These are phyloP conservation scores for Rhododendron molle DNA, from an alignment of 148 eudicot species.

Conservation along the genomic window DNA sequence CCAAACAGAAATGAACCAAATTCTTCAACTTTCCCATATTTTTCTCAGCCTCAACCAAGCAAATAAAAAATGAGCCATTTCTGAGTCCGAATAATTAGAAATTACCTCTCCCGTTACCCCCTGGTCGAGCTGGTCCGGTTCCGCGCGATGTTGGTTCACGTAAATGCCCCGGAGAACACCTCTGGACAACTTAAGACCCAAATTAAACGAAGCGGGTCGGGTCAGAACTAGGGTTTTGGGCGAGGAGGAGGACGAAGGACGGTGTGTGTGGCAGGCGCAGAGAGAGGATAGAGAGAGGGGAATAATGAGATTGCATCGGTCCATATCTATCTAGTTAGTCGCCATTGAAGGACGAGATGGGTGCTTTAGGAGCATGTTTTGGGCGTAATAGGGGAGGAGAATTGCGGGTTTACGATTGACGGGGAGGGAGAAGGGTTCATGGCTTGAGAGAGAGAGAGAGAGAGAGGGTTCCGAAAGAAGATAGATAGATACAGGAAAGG, in stretches of 20 bases:
- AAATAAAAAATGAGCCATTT: not conserved
- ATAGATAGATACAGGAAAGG: not conserved
- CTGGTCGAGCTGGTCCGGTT: constrained; percentile 41
- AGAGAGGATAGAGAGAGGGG: constrained; percentile 21
- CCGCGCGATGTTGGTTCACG: constrained; percentile 23
- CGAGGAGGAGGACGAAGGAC: constrained; percentile 9
- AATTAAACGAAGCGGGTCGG: constrained; percentile 10
- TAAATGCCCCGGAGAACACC: constrained; percentile 10
- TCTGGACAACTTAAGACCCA: constrained; percentile 15
- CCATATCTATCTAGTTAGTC: constrained; percentile 19
- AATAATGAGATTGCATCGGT: constrained; percentile 27
- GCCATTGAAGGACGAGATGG: constrained; percentile 18
- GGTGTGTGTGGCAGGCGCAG: constrained; percentile 24
- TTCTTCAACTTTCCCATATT: not conserved
- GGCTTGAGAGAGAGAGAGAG: not conserved
- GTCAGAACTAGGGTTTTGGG: constrained; percentile 18
- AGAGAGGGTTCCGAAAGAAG: not conserved
- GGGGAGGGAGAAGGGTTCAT: not conserved
- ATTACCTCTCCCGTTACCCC: constrained; percentile 37
- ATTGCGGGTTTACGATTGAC: not conserved
- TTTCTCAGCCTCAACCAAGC: not conserved
- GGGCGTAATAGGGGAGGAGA: not conserved
- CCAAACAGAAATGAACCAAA: not conserved
- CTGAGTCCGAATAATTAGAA: not conserved
- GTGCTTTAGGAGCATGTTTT: not conserved